Percentiles rank a stretch among this genome's conserved stretches.
These are phyloP conservation scores for Hordeum marinum DNA, from an alignment of 176 grass and related monocot genomes.

Conservation along the genomic window DNA sequence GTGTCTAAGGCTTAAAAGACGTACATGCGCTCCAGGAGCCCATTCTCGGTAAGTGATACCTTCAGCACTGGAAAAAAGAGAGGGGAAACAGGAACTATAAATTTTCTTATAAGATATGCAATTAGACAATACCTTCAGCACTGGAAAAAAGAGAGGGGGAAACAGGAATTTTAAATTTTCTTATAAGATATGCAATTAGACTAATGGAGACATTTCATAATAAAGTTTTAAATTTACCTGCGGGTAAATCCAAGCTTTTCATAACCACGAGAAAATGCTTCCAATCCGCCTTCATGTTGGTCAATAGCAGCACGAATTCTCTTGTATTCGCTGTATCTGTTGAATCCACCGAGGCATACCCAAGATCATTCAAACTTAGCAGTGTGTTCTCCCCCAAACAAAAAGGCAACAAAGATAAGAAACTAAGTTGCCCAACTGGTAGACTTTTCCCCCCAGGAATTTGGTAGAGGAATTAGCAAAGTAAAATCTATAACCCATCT, in stretches of 20 bases:
- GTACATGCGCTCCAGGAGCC: slow-evolving; percentile 85
- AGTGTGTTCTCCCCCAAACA: background rate
- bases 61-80: slow-evolving; percentile 44
- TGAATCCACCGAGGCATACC: slow-evolving; percentile 23
- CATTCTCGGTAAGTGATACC: slow-evolving; percentile 95
- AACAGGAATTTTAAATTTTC: slow-evolving; percentile 3
- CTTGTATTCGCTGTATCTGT: slow-evolving; percentile 86
- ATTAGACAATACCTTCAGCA: background rate
- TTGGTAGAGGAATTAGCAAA: background rate
- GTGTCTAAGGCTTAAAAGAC: slow-evolving; percentile 25
- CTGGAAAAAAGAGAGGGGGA: background rate
- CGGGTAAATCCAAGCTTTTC: slow-evolving; percentile 85
- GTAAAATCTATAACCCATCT: background rate
- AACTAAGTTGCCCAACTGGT: background rate
- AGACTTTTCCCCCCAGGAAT: background rate
- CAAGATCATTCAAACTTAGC: background rate
- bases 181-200: background rate
- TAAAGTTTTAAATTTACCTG: slow-evolving; percentile 41
- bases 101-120: background rate
- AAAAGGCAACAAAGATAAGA: slow-evolving; percentile 12
- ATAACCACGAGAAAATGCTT: slow-evolving; percentile 95
- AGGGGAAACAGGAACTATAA: background rate
- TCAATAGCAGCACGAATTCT: slow-evolving; percentile 78
- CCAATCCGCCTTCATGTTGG: slow-evolving; percentile 87
- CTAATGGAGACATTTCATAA: background rate